These are phyloP conservation scores for Tricholoma flavovirens DNA, from an alignment of 768 basidiomycete genomes.

Conservation along the genomic window DNA sequence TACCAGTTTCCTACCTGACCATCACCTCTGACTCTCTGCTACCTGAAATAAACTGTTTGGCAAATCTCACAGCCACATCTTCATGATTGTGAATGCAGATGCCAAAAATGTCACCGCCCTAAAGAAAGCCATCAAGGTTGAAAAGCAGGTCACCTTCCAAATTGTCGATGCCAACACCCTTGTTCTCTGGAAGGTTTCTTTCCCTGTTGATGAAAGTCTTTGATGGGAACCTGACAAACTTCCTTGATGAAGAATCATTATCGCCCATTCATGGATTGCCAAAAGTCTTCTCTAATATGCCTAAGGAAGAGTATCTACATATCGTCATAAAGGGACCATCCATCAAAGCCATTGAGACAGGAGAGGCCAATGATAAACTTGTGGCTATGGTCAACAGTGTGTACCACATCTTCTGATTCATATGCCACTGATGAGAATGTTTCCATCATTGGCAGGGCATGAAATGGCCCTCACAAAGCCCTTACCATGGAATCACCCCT, in stretches of 20 bases:
- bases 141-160: not conserved
- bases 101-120: not conserved
- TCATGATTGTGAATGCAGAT: not conserved
- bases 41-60: not conserved
- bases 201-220: not conserved
- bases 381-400: constrained; percentile 1
- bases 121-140: not conserved
- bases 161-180: not conserved
- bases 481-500: not conserved
- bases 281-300: not conserved
- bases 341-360: not conserved
- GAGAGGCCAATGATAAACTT: not conserved
- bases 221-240: not conserved
- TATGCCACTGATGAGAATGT: not conserved
- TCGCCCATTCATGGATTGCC: not conserved
- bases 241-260: not conserved
- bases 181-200: not conserved
- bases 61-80: not conserved
- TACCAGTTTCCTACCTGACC: too few relatives aligned
- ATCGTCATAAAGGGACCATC: not conserved
- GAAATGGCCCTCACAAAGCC: constrained; percentile 1
- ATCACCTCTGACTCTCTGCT: too few relatives aligned
- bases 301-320: not conserved
- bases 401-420: not conserved
- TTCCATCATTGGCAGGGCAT: not conserved